phyloP scores from a whole-genome alignment of 257 asterid genomes.

The Solanum boliviense region DNA sequence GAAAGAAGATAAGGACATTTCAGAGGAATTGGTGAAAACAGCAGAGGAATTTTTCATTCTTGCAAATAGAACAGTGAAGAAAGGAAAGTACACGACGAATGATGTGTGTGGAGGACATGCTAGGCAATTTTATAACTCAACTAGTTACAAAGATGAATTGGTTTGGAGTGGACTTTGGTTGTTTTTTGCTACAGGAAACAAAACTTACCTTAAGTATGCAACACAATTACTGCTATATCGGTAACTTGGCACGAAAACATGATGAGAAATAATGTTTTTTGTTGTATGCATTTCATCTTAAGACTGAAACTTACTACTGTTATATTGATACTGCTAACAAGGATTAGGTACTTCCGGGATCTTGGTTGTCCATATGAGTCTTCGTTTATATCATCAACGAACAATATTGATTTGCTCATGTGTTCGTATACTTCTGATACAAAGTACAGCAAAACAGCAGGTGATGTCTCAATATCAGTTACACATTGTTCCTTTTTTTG shows the following conservation, averaged over 20 bases:
- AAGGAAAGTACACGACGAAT: slow-evolving; percentile 22
- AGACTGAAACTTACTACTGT: not conserved
- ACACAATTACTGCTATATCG: slow-evolving; percentile 34
- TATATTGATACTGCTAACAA: slow-evolving; percentile 30
- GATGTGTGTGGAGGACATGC: slow-evolving; percentile 38
- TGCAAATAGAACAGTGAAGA: slow-evolving; percentile 14
- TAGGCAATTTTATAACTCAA: slow-evolving; percentile 25
- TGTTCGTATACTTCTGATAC: slow-evolving; percentile 31
- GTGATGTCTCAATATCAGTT: slow-evolving; percentile 3
- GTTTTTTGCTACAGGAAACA: slow-evolving; percentile 45
- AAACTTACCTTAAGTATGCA: slow-evolving; percentile 32
- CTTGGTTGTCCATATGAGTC: slow-evolving; percentile 53
- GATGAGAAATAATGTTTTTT: not conserved
- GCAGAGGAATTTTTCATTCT: slow-evolving; percentile 26
- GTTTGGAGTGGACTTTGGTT: slow-evolving; percentile 53
- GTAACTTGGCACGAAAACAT: slow-evolving; percentile 6
- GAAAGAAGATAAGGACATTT: slow-evolving; percentile 12
- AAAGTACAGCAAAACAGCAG: slow-evolving; percentile 23
- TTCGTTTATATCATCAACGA: slow-evolving; percentile 26
- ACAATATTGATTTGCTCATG: slow-evolving; percentile 41
- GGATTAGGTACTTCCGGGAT: slow-evolving; percentile 39
- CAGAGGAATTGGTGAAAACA: slow-evolving; percentile 16
- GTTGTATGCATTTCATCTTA: not conserved
- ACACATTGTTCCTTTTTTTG: not conserved
- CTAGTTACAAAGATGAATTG: slow-evolving; percentile 38